phyloP scores from a whole-genome alignment of 164 flowering plant species.

The Aristolochia contorta region DNA sequence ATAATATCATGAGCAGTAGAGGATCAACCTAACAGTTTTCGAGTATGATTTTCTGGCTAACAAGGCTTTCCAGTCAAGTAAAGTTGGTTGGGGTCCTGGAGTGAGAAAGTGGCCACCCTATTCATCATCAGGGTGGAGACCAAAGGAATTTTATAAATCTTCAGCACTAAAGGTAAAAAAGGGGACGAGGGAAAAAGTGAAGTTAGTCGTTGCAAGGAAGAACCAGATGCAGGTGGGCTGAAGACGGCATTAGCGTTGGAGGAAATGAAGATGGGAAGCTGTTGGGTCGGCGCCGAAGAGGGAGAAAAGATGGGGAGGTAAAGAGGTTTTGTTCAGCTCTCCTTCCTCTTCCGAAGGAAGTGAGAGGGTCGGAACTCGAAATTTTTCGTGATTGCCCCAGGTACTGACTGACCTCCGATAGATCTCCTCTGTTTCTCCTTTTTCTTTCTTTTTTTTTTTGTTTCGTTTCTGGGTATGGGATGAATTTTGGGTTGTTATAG shows the following conservation, averaged over 20 bases:
- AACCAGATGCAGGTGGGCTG: constrained; percentile 31
- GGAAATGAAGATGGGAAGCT: constrained; percentile 10
- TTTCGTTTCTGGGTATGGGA: no score
- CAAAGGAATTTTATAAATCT: constrained; percentile 21
- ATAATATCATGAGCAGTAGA: neutral
- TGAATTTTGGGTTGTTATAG: no score
- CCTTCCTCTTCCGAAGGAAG: constrained; percentile 11
- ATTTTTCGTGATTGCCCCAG: constrained; percentile 10
- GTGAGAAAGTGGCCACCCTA: constrained; percentile 47
- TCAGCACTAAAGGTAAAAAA: constrained; percentile 12
- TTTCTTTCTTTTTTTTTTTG: no score
- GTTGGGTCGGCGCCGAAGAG: constrained; percentile 10
- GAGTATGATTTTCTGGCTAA: neutral
- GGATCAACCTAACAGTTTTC: constrained; percentile 4
- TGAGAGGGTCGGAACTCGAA: neutral
- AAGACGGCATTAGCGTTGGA: constrained; percentile 2
- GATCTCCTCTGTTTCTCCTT: neutral
- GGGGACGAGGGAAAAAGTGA: constrained; percentile 4
- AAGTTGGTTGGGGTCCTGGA: constrained; percentile 34
- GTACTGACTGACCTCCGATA: constrained; percentile 6
- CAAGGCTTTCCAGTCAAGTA: constrained; percentile 9
- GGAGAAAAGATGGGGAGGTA: constrained; percentile 7
- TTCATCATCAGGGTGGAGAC: constrained; percentile 18
- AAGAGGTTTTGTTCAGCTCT: constrained; percentile 7
- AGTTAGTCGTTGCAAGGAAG: constrained; percentile 10